Percentiles rank a stretch among this genome's conserved stretches.
Conservation (phyloP, 306 rosid genomes). For the Argentina anserina region DNA sequence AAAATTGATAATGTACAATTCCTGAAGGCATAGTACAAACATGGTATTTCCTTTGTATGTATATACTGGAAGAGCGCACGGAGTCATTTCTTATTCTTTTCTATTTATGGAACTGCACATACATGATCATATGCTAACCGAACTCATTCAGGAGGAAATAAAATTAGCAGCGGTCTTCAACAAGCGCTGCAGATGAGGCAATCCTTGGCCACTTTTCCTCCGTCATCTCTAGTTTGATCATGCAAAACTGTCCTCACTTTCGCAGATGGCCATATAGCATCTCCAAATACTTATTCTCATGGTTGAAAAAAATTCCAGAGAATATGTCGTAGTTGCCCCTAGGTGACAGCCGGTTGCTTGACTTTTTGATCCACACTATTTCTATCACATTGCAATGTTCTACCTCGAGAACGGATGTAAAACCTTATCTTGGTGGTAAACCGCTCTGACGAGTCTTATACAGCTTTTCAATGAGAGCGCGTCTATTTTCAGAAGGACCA, state of each 20-base stretch:
- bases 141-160: slow-evolving; percentile 39
- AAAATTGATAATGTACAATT: slow-evolving; percentile 86
- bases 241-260: slow-evolving; percentile 34
- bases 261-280: slow-evolving; percentile 38
- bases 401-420: slow-evolving; percentile 44
- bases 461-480: slow-evolving; percentile 56
- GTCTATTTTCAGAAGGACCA: slow-evolving; percentile 74
- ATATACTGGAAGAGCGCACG: slow-evolving; percentile 38
- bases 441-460: slow-evolving; percentile 61
- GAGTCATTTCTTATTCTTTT: slow-evolving; percentile 25
- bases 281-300: slow-evolving; percentile 62
- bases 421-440: slow-evolving; percentile 63
- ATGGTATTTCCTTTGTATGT: slow-evolving; percentile 39
- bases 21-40: slow-evolving; percentile 33
- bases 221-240: slow-evolving; percentile 37
- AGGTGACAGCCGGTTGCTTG: slow-evolving; percentile 35
- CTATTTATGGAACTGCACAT: slow-evolving; percentile 33
- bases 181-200: slow-evolving; percentile 35
- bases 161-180: slow-evolving; percentile 35
- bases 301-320: slow-evolving; percentile 60
- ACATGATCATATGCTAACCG: slow-evolving; percentile 42
- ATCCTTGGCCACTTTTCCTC: slow-evolving; percentile 33
- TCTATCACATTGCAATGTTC: slow-evolving; percentile 21
- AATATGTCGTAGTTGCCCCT: slow-evolving; percentile 40
- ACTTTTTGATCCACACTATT: slow-evolving; percentile 38